Percentiles rank a stretch among this genome's conserved stretches.
Conservation (phyloP, 1,284 basidiomycete genomes). For the Phenoliferia sp. region DNA sequence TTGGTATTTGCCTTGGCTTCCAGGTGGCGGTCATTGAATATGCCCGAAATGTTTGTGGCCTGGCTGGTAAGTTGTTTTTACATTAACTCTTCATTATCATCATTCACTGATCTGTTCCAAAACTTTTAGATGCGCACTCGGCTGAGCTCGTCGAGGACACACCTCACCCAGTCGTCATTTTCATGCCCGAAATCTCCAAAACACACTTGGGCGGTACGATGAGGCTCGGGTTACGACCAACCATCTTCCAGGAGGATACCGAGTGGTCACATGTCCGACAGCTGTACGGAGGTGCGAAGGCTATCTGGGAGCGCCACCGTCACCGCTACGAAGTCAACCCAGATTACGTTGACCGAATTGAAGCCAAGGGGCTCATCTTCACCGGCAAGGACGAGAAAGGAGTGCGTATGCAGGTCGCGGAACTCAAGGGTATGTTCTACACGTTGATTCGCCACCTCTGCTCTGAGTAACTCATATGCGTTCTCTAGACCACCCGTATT, state of each 20-base stretch:
- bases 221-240: slow-evolving; percentile 91
- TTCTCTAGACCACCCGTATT: slow-evolving; percentile 83
- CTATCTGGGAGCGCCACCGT: slow-evolving; percentile 94
- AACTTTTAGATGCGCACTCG: slow-evolving; percentile 71
- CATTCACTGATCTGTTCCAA: background rate
- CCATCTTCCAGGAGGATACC: slow-evolving; percentile 67
- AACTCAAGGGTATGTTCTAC: slow-evolving; percentile 63
- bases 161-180: slow-evolving; percentile 77
- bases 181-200: slow-evolving; percentile 98
- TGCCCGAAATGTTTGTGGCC: slow-evolving; percentile 76
- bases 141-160: slow-evolving; percentile 65
- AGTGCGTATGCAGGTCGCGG: slow-evolving; percentile 95
- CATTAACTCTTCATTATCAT: background rate
- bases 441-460: background rate
- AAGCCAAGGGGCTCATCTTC: slow-evolving; percentile 71
- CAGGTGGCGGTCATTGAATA: slow-evolving; percentile 96
- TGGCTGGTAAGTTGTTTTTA: slow-evolving; percentile 53
- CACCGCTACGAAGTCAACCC: slow-evolving; percentile 99
- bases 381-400: slow-evolving; percentile 91
- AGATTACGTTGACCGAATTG: slow-evolving; percentile 68
- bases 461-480: background rate
- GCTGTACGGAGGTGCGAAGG: slow-evolving; percentile 77
- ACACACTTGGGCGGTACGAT: slow-evolving; percentile 99
- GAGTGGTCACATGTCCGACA: slow-evolving; percentile 65
- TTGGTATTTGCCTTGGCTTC: slow-evolving; percentile 97